A percentile compares a stretch with the other conserved stretches of the same genome.
These are phyloP conservation scores for Daedalea quercina DNA, from an alignment of 768 basidiomycete species.

Conservation along the genomic window DNA sequence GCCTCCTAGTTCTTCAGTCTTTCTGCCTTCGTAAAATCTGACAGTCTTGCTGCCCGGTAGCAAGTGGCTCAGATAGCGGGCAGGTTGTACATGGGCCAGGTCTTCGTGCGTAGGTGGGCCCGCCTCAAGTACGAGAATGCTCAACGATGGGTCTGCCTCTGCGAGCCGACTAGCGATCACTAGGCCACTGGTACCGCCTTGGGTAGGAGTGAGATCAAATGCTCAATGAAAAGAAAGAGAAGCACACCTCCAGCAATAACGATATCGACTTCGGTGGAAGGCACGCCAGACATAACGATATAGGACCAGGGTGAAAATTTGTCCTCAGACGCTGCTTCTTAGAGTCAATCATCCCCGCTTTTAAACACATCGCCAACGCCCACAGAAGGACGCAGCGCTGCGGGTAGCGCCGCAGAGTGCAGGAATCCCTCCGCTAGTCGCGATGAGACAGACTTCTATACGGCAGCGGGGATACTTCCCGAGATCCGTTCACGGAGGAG, in stretches of 20 bases:
- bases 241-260: slow-evolving; percentile 22
- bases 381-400: no score
- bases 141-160: slow-evolving; percentile 42
- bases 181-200: slow-evolving; percentile 44
- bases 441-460: no score
- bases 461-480: no score
- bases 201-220: neutral
- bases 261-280: slow-evolving; percentile 5
- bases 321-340: neutral
- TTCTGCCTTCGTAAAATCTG: slow-evolving; percentile 29
- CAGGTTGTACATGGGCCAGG: slow-evolving; percentile 44
- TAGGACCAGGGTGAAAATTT: neutral
- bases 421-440: no score
- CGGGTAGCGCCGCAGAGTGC: no score
- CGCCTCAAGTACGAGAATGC: slow-evolving; percentile 54
- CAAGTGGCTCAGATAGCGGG: slow-evolving; percentile 37
- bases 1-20: slow-evolving; percentile 36
- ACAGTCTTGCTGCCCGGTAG: slow-evolving; percentile 32
- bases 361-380: neutral
- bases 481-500: no score
- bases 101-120: slow-evolving; percentile 44
- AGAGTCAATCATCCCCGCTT: neutral
- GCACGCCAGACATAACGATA: neutral
- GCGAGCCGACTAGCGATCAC: slow-evolving; percentile 48
- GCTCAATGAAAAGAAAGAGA: neutral